Conservation (phyloP, 768 basidiomycete genomes). For the Suillus subluteus region DNA sequence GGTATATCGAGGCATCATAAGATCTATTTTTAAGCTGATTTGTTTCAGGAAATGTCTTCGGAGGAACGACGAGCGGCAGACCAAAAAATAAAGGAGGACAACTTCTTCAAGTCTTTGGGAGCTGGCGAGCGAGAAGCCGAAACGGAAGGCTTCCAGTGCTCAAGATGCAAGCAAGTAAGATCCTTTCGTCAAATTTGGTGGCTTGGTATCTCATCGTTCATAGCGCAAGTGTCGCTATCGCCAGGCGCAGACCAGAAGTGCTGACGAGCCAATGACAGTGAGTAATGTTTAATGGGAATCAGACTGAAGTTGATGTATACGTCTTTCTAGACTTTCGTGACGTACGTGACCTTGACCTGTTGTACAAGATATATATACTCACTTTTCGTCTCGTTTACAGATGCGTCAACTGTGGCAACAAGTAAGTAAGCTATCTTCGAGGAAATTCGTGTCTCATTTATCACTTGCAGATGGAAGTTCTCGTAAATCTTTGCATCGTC, state of each 20-base stretch:
- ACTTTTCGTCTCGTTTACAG: conserved; percentile 32
- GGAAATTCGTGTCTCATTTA: background rate
- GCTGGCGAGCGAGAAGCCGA: conserved; percentile 91
- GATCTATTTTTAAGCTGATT: background rate
- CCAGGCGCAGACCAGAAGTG: conserved; percentile 96
- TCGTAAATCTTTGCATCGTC: conserved; percentile 40
- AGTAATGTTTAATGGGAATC: conserved; percentile 32
- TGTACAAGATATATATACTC: conserved; percentile 12
- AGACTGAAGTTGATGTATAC: conserved; percentile 11
- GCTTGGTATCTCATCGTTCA: conserved; percentile 9
- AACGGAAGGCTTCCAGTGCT: conserved; percentile 97
- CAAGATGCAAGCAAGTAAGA: conserved; percentile 85
- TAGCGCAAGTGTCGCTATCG: conserved; percentile 89
- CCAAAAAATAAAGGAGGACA: conserved; percentile 79
- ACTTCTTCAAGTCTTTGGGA: conserved; percentile 88
- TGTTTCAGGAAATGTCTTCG: conserved; percentile 88
- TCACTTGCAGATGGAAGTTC: conserved; percentile 59
- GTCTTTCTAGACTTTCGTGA: conserved; percentile 76
- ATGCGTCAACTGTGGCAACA: conserved; percentile 70
- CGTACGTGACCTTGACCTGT: conserved; percentile 48
- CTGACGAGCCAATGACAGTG: conserved; percentile 98
- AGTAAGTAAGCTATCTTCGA: conserved; percentile 34
- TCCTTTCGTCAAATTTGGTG: background rate
- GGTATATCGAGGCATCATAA: conserved; percentile 42
- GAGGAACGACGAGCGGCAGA: conserved; percentile 88